Evolutionary conservation across 1,139 yeast species (phyloP), one percentile per base, ranked within the genome.

Genomic region (Blastobotrys malaysiensis): DNA sequence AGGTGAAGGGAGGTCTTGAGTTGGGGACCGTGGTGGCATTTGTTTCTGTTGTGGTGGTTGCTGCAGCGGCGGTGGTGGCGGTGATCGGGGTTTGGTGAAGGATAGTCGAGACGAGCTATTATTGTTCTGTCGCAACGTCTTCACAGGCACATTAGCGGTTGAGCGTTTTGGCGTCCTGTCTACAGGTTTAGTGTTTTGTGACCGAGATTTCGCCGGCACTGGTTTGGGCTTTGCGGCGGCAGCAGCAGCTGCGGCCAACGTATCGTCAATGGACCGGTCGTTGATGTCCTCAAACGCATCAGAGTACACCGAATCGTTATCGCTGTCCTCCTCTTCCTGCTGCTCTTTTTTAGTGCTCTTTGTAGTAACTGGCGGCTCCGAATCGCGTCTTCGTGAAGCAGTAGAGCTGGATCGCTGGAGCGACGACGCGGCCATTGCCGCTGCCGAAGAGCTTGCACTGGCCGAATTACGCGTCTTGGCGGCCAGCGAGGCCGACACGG

Each of bases 241-340:
- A 1, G 50, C 56, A 36, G 52, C 49, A 9, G 49, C 56, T 0
- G 55, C 53, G 13, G 49, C 50, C 6, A 51, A 16, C 20, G 54
- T 45, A n/a, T 48, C 44, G 24, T 39, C 31, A 16, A 36, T 36
- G 9, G 45, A 5, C 13, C 36, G 14, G 49, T 57, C 31, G 52
- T 27, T 26, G 26, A 44, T 58, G 27, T 59, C 61, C 46, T 61
- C 65, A 47, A 56, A 59, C 9, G 66, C 66, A 43, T 64, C 67
- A 9, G 67, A 64, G 48, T 64, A 64, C 20, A 64, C 61, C 1
- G 68, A 64, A 39, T 61, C 56, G 9, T 49, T 49, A 22, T 16
- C 18, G n/a, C 22, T 13, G 48, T 43, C 19, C 13, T 18, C 27
- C 31, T 49, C 19, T 7, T 22, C 2, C 11, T 14, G 19, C 19